Base-by-base conservation (phyloP, 495 filamentous ascomycete genomes). In the Lentithecium fluviatile region DNA sequence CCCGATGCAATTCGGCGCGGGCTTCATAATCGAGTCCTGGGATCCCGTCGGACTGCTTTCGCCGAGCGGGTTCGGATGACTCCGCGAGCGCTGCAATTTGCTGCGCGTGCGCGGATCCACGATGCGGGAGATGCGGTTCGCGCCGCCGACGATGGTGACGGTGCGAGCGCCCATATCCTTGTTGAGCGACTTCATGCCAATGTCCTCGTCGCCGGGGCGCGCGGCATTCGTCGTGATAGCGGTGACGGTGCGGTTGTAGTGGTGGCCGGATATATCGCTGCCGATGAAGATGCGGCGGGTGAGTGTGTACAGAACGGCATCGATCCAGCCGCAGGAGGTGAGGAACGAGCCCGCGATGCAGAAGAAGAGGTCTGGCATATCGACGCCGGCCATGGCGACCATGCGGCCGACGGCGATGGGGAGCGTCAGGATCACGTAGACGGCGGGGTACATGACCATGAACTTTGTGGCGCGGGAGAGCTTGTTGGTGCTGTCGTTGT, bases 401-500 rank as follows among this genome's bases (percentile, higher is more conserved):
- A 90, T 85, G 67, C 88, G 85, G 23, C 84, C 84, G 0, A 82
- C 77, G 6, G 88, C 88, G 2, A 92, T 78, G 0, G 88, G 88
- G 1, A 86, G 77, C 1, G 86, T 90, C 58, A 87, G 84, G 19
- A 88, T 65, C 32, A 88, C 77, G 69, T 90, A 92, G 56, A 88
- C 85, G 50, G 88, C 73, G 0, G 88, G 87, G 66, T 92, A 92
- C 52, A 89, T 79, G 24, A 90, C 78, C 88, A 92, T 80, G 79
- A 85, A 76, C 66, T 82, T 77, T 69, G 86, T 78, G 50, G 86
- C 65, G 62, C 73, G 10, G 60, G 74, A 34, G 50, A 70, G 68
- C 19, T 67, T 69, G 29, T 32, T 32, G 25, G 34, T 45, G 36
- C 45, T 60, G 57, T 64, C 68, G 11, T 67, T 56, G 56, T 68